Evolutionary conservation across 257 asterid genomes (phyloP).

Genomic region (Solanum arcanum): DNA sequence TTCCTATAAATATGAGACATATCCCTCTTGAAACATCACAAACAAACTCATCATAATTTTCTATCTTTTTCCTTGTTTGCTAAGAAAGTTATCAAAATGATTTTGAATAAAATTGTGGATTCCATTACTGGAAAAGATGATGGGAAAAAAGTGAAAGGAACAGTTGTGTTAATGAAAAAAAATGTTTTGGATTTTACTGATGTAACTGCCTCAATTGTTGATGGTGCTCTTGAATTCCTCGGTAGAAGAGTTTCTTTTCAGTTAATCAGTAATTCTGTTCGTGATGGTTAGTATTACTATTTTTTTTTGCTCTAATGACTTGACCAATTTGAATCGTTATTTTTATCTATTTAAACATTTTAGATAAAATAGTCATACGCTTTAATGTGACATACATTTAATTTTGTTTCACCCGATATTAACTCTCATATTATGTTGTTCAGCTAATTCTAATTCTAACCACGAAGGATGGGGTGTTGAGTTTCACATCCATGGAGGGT

Average conservation of each 20-base stretch:
- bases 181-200: constrained; percentile 29
- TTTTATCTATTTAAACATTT: no score
- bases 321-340: neutral
- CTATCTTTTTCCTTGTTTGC: neutral
- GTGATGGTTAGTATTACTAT: neutral
- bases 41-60: neutral
- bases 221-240: constrained; percentile 37
- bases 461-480: neutral
- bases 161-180: constrained; percentile 60
- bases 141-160: constrained; percentile 31
- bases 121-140: neutral
- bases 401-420: neutral
- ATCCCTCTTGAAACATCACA: neutral
- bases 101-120: constrained; percentile 1
- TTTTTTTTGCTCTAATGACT: neutral
- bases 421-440: neutral
- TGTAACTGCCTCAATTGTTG: constrained; percentile 30
- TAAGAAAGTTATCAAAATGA: neutral
- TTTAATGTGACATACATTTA: no score
- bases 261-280: constrained; percentile 34
- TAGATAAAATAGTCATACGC: no score
- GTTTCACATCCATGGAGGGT: neutral
- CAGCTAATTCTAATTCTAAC: neutral
- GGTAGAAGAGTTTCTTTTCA: constrained; percentile 50
- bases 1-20: neutral